Base-by-base conservation (phyloP, 768 basidiomycete genomes). In the Leccinellum albellum region DNA sequence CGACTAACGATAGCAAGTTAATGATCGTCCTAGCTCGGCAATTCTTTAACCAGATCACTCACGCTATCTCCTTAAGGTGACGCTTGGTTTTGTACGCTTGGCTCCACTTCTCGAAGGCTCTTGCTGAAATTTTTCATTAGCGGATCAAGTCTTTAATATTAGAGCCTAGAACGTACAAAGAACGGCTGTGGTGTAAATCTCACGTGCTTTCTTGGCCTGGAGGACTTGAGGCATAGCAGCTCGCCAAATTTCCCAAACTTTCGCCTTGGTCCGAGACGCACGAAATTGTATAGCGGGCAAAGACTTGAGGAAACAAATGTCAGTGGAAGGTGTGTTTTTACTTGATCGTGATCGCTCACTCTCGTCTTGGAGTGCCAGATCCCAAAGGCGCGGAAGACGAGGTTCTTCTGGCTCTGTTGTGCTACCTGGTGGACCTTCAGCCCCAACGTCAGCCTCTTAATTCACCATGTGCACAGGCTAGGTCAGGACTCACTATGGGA, bases 41-140 rank as follows among this genome's bases (percentile, higher is more conserved):
- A 57, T 51, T 21, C 31, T 40, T 48, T 61, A 56, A 54, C 29
- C 21, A 52, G 53, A 60, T 53, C 51, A 84, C 90, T 77, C 70
- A 94, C 91, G 88, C 89, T 49, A 91, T 85, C 51, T 91, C 89
- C 69, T 89, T 91, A 42, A 87, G 78, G 40, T 87, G 85, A 42
- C 86, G 78, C 66, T 87, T 90, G 17, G 83, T 84, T 65, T 81
- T 80, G 61, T 89, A 83, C 14, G 76, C 76, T 66, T 85, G 81
- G n/a, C 78, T 62, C 92, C 92, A 94, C 56, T 76, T 83, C 45
- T 79, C 78, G 48, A 91, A 77, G 44, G 67, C 77, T 79, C 55
- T 76, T 85, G 90, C 65, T 52, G 50, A 33, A 50, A 50, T 37
- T 26, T 59, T 52, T 57, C 37, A 48, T 61, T 50, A 63, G 59